Conservation (phyloP, 345 rosid species). For the Linum lewisii region DNA sequence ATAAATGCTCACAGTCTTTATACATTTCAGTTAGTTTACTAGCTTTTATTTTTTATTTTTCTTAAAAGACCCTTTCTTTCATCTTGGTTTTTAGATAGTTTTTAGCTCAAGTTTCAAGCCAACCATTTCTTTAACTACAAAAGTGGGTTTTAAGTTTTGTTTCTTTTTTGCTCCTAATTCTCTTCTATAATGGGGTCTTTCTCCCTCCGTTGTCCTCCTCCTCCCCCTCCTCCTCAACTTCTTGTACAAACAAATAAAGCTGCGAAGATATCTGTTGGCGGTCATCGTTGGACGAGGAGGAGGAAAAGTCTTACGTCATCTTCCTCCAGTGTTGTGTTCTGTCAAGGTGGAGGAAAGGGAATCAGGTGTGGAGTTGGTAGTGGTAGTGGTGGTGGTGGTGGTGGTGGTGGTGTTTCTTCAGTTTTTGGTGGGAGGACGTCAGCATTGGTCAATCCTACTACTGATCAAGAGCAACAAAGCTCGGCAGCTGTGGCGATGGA, state of each 20-base stretch:
- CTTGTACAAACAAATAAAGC: constrained; percentile 16
- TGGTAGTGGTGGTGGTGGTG: too few relatives aligned
- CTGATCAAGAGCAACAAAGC: constrained; percentile 21
- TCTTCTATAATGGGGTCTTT: constrained; percentile 57
- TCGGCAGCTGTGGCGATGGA: constrained; percentile 33
- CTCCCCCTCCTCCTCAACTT: constrained; percentile 13
- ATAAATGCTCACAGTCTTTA: constrained; percentile 37
- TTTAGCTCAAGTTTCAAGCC: constrained; percentile 32
- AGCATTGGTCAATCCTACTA: constrained; percentile 15
- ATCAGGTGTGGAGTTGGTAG: constrained; percentile 30
- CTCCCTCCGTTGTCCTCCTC: constrained; percentile 42
- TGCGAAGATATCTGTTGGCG: constrained; percentile 13
- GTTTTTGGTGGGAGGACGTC: constrained; percentile 37
- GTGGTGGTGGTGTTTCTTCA: constrained; percentile 13
- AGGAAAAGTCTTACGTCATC: constrained; percentile 14
- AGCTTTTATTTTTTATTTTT: constrained; percentile 11
- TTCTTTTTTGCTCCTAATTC: constrained; percentile 17
- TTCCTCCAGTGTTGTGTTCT: constrained; percentile 22
- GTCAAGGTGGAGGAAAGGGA: constrained; percentile 41
- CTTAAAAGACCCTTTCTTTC: neutral
- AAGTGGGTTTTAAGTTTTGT: constrained; percentile 12
- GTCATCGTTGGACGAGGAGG: constrained; percentile 19
- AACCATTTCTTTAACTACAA: constrained; percentile 38
- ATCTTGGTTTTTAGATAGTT: constrained; percentile 15
- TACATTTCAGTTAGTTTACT: constrained; percentile 44